Evolutionary conservation across 2,329 filamentous ascomycete genomes (phyloP).

Genomic region (Chrysoporthe cubensis): DNA sequence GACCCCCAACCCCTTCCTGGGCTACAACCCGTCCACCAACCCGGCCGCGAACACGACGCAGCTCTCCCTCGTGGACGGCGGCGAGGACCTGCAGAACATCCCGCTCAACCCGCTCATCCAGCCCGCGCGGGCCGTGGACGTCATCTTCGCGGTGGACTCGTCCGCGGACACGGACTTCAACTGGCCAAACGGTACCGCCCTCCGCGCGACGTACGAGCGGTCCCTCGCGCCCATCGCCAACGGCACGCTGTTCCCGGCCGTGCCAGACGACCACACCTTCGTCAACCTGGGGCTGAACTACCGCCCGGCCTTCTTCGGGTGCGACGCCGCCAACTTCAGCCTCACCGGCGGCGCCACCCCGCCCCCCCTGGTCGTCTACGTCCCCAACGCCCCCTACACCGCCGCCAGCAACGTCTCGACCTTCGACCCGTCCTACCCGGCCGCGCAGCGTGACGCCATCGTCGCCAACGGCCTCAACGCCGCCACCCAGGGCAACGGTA

Average conservation of each 20-base stretch:
- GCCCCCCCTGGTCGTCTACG: conserved; percentile 57
- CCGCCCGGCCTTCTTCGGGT: conserved; percentile 67
- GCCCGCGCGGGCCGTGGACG: conserved; percentile 57
- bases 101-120: conserved; percentile 57
- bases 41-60: conserved; percentile 40
- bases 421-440: conserved; percentile 67
- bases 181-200: conserved; percentile 65
- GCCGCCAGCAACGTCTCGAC: conserved; percentile 79
- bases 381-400: conserved; percentile 84
- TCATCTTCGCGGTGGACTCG: conserved; percentile 68
- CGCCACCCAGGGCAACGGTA: conserved; percentile 81
- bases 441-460: conserved; percentile 72
- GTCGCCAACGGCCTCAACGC: conserved; percentile 86
- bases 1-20: conserved; percentile 63
- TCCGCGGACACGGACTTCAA: conserved; percentile 60
- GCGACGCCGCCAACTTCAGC: conserved; percentile 46
- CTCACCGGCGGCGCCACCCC: conserved; percentile 31
- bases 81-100: conserved; percentile 53
- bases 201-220: conserved; percentile 61
- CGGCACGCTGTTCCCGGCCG: conserved; percentile 60
- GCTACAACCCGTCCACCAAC: conserved; percentile 51
- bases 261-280: conserved; percentile 61
- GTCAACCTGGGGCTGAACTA: conserved; percentile 61
- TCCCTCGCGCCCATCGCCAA: conserved; percentile 52
- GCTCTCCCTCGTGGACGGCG: conserved; percentile 55